Conservation (phyloP, 2,329 filamentous ascomycete species). For the Fusarium sublunatum region DNA sequence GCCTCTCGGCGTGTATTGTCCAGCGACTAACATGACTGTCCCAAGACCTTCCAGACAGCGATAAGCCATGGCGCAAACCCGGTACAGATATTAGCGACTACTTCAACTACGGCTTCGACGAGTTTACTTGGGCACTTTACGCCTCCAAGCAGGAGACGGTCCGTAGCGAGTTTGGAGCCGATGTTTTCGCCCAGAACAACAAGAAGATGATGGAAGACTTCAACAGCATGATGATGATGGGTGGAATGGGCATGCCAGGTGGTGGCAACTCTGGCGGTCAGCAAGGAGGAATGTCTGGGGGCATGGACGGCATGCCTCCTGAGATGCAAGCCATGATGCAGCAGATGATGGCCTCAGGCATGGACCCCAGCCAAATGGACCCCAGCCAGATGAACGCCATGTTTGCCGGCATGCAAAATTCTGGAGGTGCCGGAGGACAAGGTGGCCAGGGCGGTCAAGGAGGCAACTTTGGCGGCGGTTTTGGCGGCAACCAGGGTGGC, state of each 20-base stretch:
- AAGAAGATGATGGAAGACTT: slow-evolving; percentile 85
- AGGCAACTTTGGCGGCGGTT: slow-evolving; percentile 65
- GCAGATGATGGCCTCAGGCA: slow-evolving; percentile 74
- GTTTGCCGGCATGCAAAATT: slow-evolving; percentile 68
- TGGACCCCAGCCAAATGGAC: slow-evolving; percentile 76
- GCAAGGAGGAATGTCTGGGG: slow-evolving; percentile 58
- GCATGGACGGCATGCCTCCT: slow-evolving; percentile 72
- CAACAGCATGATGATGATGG: slow-evolving; percentile 75
- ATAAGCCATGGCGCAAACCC: slow-evolving; percentile 95
- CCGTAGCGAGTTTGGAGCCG: slow-evolving; percentile 78
- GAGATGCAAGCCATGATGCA: slow-evolving; percentile 78
- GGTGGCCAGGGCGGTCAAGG: slow-evolving; percentile 62
- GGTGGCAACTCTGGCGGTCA: slow-evolving; percentile 49
- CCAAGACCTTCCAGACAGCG: slow-evolving; percentile 76
- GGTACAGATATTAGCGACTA: slow-evolving; percentile 96
- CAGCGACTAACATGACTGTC: slow-evolving; percentile 16
- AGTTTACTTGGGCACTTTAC: slow-evolving; percentile 97
- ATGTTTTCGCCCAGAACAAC: slow-evolving; percentile 69
- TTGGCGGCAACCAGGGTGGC: slow-evolving; percentile 63
- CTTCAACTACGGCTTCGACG: slow-evolving; percentile 99
- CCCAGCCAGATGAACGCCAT: slow-evolving; percentile 67
- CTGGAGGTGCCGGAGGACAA: slow-evolving; percentile 53
- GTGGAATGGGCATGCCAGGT: slow-evolving; percentile 58
- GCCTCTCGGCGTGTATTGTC: too few relatives aligned
- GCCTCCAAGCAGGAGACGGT: slow-evolving; percentile 87